Base-by-base conservation (phyloP, 768 basidiomycete genomes). In the Pleurotus giganteus region DNA sequence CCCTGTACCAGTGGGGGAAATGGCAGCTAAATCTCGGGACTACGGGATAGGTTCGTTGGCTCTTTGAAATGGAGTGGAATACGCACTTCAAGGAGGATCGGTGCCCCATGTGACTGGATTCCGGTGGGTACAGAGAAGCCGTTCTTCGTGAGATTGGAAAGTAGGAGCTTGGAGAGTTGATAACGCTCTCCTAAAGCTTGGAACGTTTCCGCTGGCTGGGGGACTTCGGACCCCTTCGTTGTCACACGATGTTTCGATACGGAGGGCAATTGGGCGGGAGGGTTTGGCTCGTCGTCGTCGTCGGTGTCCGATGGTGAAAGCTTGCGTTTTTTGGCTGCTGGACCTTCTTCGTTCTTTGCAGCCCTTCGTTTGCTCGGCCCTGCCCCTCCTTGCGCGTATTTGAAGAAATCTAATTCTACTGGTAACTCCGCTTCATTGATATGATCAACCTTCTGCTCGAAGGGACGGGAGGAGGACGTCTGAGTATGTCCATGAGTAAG, bases 1-100 rank as follows among this genome's bases (percentile, higher is more conserved):
- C 57, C 97, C 97, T 8, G 92, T 95, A 47, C 97, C 97, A 4
- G 97, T 99, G 0, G 97, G 97, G 0, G 97, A 97, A 17, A 98
- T 89, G 26, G 95, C 96, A 51, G 91, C 87, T 21, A 97, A 77
- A 69, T 99, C 96, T 55, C 91, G 85, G 57, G 75, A 77, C 91
- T 91, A 56, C 26, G 21, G 36, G 4, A 47, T 43, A 11, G 31
- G 24, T 19, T 47, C 52, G 45, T 56, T 62, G 7, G 59, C 26
- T 28, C 39, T 39, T 47, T 32, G 26, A 39, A 28, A 28, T 7
- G 31, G 15, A 13, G 2, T 31, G 28, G 41, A 43, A 32, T 32
- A 62, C 82, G 54, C 57, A 88, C 91, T 74, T 92, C 83, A 32
- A 94, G 69, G 50, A 95, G 69, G 59, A 93, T 89, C 0, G 93